These are phyloP conservation scores for Penicillium psychrosexuale DNA, from an alignment of 2,329 filamentous ascomycete genomes.

Conservation along the genomic window DNA sequence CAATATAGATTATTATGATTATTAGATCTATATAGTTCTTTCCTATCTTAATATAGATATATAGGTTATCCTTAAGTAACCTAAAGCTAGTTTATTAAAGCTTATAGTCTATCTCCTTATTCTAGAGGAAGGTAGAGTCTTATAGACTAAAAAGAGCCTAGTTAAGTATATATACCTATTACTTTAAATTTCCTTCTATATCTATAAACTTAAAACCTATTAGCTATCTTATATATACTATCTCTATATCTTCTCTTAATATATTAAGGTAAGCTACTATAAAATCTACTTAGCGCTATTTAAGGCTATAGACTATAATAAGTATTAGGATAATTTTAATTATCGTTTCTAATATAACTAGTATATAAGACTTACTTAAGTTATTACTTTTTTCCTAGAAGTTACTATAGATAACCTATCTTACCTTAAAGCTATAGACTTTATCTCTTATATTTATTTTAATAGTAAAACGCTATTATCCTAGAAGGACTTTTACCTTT, in stretches of 20 bases:
- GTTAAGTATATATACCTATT: no score
- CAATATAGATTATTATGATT: no score
- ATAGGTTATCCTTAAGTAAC: rapidly evolving
- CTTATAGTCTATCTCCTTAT: no score
- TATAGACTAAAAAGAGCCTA: rapidly evolving
- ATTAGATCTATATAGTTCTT: no score
- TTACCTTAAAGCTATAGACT: background rate
- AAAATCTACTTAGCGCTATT: background rate
- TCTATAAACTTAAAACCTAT: rapidly evolving
- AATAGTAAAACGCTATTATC: no score
- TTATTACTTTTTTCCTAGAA: background rate
- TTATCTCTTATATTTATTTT: no score
- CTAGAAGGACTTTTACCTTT: no score
- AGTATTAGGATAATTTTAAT: background rate
- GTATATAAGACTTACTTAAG: background rate
- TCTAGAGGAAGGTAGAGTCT: no score
- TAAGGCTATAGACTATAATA: background rate
- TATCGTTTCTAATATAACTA: background rate
- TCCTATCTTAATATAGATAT: no score
- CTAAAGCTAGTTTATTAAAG: no score
- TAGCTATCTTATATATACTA: no score
- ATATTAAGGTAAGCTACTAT: background rate
- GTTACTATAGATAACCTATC: background rate
- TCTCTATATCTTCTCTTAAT: rapidly evolving
- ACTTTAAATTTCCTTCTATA: no score